Base-by-base conservation (phyloP, 2,329 filamentous ascomycete genomes). In the Pyrenochaeta sp. region DNA sequence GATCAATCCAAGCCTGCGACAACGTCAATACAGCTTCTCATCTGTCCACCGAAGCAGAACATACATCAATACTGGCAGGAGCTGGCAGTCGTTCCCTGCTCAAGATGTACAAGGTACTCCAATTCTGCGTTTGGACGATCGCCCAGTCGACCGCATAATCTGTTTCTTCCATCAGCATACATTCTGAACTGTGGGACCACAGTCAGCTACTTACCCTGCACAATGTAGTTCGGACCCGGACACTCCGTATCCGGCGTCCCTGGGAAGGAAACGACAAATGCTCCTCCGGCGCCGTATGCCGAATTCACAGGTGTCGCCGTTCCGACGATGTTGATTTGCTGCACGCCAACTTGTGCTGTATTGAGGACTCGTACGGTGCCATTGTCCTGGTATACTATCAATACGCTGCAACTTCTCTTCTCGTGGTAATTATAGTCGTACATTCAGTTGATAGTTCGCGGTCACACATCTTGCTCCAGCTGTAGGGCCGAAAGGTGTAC, bases 51-150 rank as follows among this genome's bases (percentile, higher is more conserved):
- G 13, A 5, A 25, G 0, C 22, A 28, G 15, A 15, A 57, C 68
- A 58, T n/a, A 68, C 69, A 51, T 69, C 64, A 37, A 74, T 62
- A 13, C 45, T 63, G 1, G 58, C 62, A 28, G 61, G 32, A 12
- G 55, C 52, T 40, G 68, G 72, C n/a, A 65, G 53, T 34, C 65
- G 56, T 42, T 68, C 64, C 13, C 72, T 61, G 50, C 67, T 72
- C 25, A 74, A 37, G 9, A 72, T 65, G 52, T 68, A 74, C 46
- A 74, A 44, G 8, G 71, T 72, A 13, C 52, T 64, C 72, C 70
- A 74, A 7, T 69, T 60, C 30, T 70, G 65, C 7, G 71, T 72
- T 53, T 74, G 69, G 19, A 5, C 69, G 49, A 74, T 68, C 9
- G 72, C 65, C 62, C 68, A 69, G 25, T 72, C 64, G 5, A 63